Evolutionary conservation across 805 yeast genomes (phyloP), one percentile per base, ranked within the genome.

Genomic region (Lipomyces chichibuensis): DNA sequence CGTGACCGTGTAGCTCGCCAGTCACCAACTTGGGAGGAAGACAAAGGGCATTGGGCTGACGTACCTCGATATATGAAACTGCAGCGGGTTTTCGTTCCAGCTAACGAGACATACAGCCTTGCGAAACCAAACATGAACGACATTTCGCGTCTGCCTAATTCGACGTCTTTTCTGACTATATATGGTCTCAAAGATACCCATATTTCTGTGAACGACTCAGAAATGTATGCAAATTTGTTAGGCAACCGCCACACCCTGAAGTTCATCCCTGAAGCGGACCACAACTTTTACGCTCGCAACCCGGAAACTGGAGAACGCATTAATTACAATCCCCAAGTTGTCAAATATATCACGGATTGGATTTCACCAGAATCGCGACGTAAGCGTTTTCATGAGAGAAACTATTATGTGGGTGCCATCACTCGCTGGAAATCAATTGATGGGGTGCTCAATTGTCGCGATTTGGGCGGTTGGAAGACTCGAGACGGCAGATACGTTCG

Each of bases 381-480:
- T 32, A 70, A 74, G n/a, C 77, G 94, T 60, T 90, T 88, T 71
- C 79, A 80, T 9, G 33, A 60, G 29, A 51, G 57, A 17, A 35
- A 39, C 3, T 20, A 17, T 11, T 23, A 20, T 6, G 37, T 35
- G 17, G 57, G 56, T 13, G 51, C 23, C 9, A 13, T 33, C 23
- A 77, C 85, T 1, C 79, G 93, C 66, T 88, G 90, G 88, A 85
- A 85, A 70, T 61, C 76, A 0, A 82, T 90, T 25, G 90, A 88
- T 6, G 93, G 92, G 0, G 84, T 90, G 25, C 77, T 83, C 53
- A 91, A 91, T 73, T 88, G 90, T 73, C 81, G 97, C 69, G 97
- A 92, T 73, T 75, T 88, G 65, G 97, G 97, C 1, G 97, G 96
- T 14, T 91, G 89, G 85, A 51, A 52, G 4, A 64, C 86, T 0